Conservation (phyloP, 371 early-diverging fungal genomes). For the Funneliformis caledonium region DNA sequence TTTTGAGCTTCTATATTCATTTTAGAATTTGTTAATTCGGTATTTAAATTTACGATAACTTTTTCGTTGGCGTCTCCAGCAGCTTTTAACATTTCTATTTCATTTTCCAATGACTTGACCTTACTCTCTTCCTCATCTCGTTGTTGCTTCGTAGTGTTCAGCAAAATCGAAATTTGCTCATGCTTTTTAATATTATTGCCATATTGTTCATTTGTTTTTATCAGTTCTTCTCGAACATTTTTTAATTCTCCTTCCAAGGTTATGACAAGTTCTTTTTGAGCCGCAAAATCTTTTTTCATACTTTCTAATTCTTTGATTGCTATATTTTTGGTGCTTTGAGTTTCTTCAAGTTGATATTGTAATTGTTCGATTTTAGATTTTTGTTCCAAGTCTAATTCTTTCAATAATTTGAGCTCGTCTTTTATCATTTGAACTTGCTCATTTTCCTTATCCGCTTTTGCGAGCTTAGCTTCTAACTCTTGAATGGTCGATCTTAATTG, state of each 20-base stretch:
- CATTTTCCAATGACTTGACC: neutral
- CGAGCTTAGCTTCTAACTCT: slow-evolving; percentile 7
- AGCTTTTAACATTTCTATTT: neutral
- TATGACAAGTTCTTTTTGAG: neutral
- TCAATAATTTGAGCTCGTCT: neutral
- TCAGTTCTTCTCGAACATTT: slow-evolving; percentile 21
- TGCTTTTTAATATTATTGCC: neutral
- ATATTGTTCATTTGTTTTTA: neutral
- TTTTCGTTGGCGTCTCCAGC: neutral
- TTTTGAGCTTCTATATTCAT: slow-evolving; percentile 27
- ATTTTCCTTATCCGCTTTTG: neutral
- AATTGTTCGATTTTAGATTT: slow-evolving; percentile 8
- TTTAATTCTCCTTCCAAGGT: slow-evolving; percentile 21
- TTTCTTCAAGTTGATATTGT: slow-evolving; percentile 12
- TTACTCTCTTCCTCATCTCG: slow-evolving; percentile 14
- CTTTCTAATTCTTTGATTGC: slow-evolving; percentile 11
- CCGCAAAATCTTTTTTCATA: neutral
- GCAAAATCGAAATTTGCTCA: neutral
- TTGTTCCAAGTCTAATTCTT: neutral
- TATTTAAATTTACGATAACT: neutral
- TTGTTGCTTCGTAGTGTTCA: neutral
- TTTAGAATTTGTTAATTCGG: slow-evolving; percentile 9
- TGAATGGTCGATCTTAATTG: neutral
- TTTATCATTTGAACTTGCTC: neutral
- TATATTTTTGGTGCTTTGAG: neutral